Evolutionary conservation across 345 rosid genomes (phyloP).

Genomic region (Ailanthus altissimus): DNA sequence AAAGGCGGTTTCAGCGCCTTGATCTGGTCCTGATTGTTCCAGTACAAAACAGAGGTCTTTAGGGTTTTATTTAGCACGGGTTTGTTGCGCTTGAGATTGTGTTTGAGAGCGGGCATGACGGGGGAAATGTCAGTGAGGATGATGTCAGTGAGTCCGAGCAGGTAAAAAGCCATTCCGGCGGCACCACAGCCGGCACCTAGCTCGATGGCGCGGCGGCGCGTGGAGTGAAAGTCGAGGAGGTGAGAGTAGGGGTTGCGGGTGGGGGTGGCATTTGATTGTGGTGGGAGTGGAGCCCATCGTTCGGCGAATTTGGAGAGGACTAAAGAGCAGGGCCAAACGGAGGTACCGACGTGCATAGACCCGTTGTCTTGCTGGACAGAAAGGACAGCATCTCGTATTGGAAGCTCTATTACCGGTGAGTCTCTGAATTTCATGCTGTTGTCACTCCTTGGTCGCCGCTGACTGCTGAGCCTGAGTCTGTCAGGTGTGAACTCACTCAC

Average conservation of each 20-base stretch:
- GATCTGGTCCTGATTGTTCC: slow-evolving; percentile 75
- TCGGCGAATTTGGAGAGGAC: slow-evolving; percentile 90
- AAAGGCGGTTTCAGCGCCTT: slow-evolving; percentile 67
- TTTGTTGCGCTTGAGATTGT: slow-evolving; percentile 91
- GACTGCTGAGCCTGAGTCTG: not conserved
- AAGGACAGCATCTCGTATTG: slow-evolving; percentile 54
- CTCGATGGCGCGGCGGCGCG: slow-evolving; percentile 65
- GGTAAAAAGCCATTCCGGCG: slow-evolving; percentile 82
- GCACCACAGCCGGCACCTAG: slow-evolving; percentile 90
- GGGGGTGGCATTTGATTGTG: slow-evolving; percentile 16
- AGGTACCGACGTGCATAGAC: slow-evolving; percentile 88
- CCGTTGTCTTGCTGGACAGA: slow-evolving; percentile 83
- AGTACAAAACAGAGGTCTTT: slow-evolving; percentile 57
- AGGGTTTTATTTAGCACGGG: slow-evolving; percentile 57
- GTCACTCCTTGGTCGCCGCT: not conserved
- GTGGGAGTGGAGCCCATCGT: slow-evolving; percentile 63
- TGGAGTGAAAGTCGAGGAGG: slow-evolving; percentile 59
- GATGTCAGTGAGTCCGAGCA: slow-evolving; percentile 73
- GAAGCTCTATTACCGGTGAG: slow-evolving; percentile 83
- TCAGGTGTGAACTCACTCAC: not conserved
- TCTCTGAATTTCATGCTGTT: slow-evolving; percentile 80
- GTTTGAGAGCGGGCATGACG: slow-evolving; percentile 89
- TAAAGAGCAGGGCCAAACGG: slow-evolving; percentile 92
- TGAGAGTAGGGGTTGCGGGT: slow-evolving; percentile 56
- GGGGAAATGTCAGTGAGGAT: slow-evolving; percentile 84